Evolutionary conservation across 768 basidiomycete genomes (phyloP), one percentile per base, ranked within the genome.

Genomic region (Russula virescens): DNA sequence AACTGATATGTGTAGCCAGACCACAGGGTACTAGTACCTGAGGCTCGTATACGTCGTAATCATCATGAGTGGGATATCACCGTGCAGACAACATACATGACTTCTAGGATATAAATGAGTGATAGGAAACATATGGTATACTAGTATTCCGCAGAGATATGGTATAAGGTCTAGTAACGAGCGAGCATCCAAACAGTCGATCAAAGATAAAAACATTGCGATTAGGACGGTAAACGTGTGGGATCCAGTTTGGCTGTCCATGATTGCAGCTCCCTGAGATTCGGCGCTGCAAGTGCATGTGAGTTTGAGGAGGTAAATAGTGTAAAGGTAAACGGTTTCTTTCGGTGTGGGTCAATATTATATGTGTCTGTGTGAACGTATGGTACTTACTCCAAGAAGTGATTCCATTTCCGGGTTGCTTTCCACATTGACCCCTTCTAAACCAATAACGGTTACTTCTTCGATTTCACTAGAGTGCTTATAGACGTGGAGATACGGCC

Each of bases 271-370:
- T 97, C 94, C 76, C 91, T 95, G 61, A 79, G 74, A 69, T 79
- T 91, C 3, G 87, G 83, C 38, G 94, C 92, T 10, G 90, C 87
- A 11, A 97, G 80, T 42, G 91, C 91, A 75, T 94, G 88, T 26
- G 94, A 94, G 73, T 97, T 96, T 9, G 91, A 90, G 14, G 91
- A 80, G 2, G 94, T 94, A 75, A 95, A 96, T 35, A 97, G 81
- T 14, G 91, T 94, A 74, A 97, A 95, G 16, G 87, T 88, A 73
- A 86, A 88, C 38, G 80, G 84, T 80, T 87, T 91, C 94, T 94
- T 71, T 9, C 11, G 43, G 58, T 35, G 18, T 14, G 26, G 18
- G 52, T 60, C 43, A 61, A n/a, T n/a, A 63, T 40, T 35, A 21
- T 13, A 13, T 54, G 11, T 55, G 40, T 9, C 23, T 47, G 21